These are phyloP conservation scores for Colletotrichum sp. DNA, from an alignment of 2,329 filamentous ascomycete genomes.

Conservation along the genomic window DNA sequence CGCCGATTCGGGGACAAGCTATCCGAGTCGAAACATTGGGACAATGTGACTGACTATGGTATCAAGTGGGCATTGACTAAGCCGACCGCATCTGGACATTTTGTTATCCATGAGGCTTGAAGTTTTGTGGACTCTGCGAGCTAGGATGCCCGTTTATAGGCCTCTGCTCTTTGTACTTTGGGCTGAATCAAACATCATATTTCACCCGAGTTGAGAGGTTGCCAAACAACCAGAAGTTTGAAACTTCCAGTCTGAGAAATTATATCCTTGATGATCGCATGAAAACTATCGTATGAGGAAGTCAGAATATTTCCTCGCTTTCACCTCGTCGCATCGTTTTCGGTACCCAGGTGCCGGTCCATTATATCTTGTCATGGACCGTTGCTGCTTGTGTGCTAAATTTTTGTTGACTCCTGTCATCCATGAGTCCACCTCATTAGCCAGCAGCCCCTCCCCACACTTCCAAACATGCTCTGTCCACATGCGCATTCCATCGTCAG, in stretches of 20 bases:
- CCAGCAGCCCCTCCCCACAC: slow-evolving; percentile 47
- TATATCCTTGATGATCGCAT: background rate
- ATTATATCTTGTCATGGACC: slow-evolving; percentile 51
- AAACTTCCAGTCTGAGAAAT: background rate
- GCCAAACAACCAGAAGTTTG: background rate
- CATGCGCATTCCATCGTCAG: slow-evolving; percentile 36
- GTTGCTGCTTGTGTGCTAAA: slow-evolving; percentile 47
- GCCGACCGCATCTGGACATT: slow-evolving; percentile 32
- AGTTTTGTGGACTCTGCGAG: background rate
- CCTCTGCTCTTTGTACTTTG: background rate
- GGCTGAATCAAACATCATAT: background rate
- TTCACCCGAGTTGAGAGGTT: background rate
- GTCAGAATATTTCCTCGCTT: slow-evolving; percentile 17
- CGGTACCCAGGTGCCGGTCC: slow-evolving; percentile 50
- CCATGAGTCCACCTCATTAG: slow-evolving; percentile 57
- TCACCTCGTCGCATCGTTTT: slow-evolving; percentile 38
- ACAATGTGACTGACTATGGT: slow-evolving; percentile 45
- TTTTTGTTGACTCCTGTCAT: slow-evolving; percentile 62
- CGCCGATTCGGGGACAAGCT: slow-evolving; percentile 42
- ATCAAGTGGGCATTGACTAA: slow-evolving; percentile 45
- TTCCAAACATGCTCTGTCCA: slow-evolving; percentile 56
- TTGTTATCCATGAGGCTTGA: slow-evolving; percentile 12
- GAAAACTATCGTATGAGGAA: background rate
- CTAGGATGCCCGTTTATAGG: background rate
- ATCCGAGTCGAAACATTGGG: slow-evolving; percentile 43